phyloP scores from a whole-genome alignment of 2,329 filamentous ascomycete genomes.

The Daldinia sp. region DNA sequence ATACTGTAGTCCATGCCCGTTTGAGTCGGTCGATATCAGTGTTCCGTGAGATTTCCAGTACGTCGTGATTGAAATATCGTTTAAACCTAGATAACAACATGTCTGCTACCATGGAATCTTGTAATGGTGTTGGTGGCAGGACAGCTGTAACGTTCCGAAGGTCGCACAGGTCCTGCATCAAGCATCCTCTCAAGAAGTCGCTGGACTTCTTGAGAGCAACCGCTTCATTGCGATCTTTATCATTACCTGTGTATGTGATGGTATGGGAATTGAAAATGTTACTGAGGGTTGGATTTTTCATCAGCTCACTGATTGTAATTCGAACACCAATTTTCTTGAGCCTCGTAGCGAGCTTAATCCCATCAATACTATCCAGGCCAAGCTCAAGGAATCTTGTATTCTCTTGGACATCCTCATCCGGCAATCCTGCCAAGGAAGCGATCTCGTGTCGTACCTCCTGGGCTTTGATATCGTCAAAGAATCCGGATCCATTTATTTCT shows the following conservation, averaged over 20 bases:
- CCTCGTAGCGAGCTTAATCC: conserved; percentile 81
- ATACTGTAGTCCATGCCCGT: conserved; percentile 68
- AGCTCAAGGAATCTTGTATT: conserved; percentile 78
- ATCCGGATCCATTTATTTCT: conserved; percentile 42
- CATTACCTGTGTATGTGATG: neutral
- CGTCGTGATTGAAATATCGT: conserved; percentile 86
- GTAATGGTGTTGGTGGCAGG: conserved; percentile 80
- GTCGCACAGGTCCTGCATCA: conserved; percentile 47
- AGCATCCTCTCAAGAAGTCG: conserved; percentile 50
- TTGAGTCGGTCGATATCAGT: conserved; percentile 66
- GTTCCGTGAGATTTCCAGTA: conserved; percentile 66
- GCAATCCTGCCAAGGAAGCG: conserved; percentile 65
- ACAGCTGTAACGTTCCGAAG: conserved; percentile 62
- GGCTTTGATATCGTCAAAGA: conserved; percentile 68
- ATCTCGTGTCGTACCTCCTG: conserved; percentile 67
- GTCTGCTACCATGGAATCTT: conserved; percentile 85
- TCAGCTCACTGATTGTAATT: conserved; percentile 78
- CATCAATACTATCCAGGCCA: conserved; percentile 90
- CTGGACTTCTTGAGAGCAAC: conserved; percentile 40
- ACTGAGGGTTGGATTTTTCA: conserved; percentile 73
- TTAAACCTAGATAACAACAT: conserved; percentile 79
- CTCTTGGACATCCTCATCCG: conserved; percentile 60
- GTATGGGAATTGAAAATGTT: conserved; percentile 58
- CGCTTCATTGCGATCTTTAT: neutral
- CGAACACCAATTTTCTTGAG: conserved; percentile 68